These are phyloP conservation scores for Didymella glomerata DNA, from an alignment of 2,329 filamentous ascomycete species.

Conservation along the genomic window DNA sequence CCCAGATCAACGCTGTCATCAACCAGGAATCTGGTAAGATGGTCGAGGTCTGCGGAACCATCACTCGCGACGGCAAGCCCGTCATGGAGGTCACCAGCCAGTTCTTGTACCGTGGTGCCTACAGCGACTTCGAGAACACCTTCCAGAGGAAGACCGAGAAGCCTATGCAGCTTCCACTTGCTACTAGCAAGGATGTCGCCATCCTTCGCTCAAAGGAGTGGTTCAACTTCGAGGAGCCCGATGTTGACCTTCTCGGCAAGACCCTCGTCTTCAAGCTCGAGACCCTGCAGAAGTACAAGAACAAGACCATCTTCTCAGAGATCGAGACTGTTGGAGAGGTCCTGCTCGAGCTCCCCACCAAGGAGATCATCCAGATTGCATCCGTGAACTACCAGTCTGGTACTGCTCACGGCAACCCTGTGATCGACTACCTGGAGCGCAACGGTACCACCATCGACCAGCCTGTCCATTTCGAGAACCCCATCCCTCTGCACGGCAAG, in stretches of 20 bases:
- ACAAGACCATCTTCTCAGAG: constrained; percentile 87
- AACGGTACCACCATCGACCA: constrained; percentile 94
- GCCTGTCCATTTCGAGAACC: constrained; percentile 95
- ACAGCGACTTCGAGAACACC: constrained; percentile 95
- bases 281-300: constrained; percentile 92
- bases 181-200: constrained; percentile 88
- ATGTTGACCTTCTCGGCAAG: constrained; percentile 88
- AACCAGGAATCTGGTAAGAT: constrained; percentile 99
- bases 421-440: constrained; percentile 93
- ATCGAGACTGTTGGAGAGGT: constrained; percentile 94
- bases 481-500: constrained; percentile 94
- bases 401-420: constrained; percentile 91
- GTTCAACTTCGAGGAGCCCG: constrained; percentile 87
- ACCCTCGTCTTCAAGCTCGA: constrained; percentile 96
- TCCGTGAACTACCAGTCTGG: constrained; percentile 95
- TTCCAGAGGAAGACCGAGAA: constrained; percentile 98
- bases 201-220: constrained; percentile 96
- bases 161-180: constrained; percentile 90
- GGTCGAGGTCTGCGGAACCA: constrained; percentile 99
- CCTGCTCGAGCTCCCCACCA: constrained; percentile 90
- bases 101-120: constrained; percentile 93
- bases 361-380: constrained; percentile 97
- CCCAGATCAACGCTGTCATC: constrained; percentile 95
- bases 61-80: constrained; percentile 79
- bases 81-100: constrained; percentile 99